phyloP scores from a whole-genome alignment of 1,139 yeast genomes.

The Suhomyces kunorum region DNA sequence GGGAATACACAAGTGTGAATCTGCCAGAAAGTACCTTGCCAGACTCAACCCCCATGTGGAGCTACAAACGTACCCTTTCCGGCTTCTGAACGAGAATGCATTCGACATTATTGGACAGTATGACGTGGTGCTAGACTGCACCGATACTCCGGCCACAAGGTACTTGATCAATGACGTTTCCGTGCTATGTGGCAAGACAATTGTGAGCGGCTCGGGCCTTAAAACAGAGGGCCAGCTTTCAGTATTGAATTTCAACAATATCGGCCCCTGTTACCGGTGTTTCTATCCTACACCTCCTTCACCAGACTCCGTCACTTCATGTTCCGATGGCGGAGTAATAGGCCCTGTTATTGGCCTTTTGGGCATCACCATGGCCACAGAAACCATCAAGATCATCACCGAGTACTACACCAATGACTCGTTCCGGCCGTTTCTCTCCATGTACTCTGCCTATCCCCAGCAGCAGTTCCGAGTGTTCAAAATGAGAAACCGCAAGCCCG shows the following conservation, averaged over 20 bases:
- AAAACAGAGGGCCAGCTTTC: constrained; percentile 89
- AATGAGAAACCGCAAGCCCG: constrained; percentile 67
- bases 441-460: constrained; percentile 73
- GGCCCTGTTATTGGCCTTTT: constrained; percentile 95
- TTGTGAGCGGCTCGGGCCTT: constrained; percentile 90
- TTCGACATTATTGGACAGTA: constrained; percentile 61
- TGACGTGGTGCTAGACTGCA: constrained; percentile 86
- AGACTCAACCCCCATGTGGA: constrained; percentile 68
- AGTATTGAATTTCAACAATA: constrained; percentile 62
- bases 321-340: constrained; percentile 92
- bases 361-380: constrained; percentile 88
- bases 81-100: constrained; percentile 60
- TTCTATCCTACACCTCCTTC: constrained; percentile 91
- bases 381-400: constrained; percentile 73
- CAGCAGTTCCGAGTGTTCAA: constrained; percentile 73
- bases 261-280: constrained; percentile 94
- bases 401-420: constrained; percentile 51
- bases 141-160: constrained; percentile 88
- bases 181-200: constrained; percentile 65
- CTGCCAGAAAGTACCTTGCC: constrained; percentile 60
- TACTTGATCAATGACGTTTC: constrained; percentile 87
- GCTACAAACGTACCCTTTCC: constrained; percentile 52
- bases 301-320: constrained; percentile 76
- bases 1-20: constrained; percentile 73
- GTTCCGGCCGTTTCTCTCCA: constrained; percentile 68